phyloP scores from a whole-genome alignment of 371 early-diverging fungal genomes.

The Mucor velutinosus region DNA sequence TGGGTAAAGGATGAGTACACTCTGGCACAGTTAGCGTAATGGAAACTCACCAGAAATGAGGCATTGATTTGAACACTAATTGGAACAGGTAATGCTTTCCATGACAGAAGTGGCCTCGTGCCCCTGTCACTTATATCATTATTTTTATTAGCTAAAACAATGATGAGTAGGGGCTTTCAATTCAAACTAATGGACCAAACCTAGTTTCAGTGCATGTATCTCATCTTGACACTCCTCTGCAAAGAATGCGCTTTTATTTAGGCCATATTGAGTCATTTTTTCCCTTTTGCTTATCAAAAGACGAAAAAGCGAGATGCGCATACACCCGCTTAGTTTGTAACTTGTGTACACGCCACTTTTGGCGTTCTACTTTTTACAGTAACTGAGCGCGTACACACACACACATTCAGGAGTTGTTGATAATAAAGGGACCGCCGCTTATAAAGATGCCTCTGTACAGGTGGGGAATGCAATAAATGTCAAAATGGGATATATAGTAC shows the following conservation, averaged over 20 bases:
- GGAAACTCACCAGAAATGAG: not conserved
- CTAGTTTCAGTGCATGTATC: not conserved
- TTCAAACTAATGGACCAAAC: not conserved
- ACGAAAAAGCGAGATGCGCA: not conserved
- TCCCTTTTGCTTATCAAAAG: too few species aligned
- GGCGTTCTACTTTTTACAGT: not conserved
- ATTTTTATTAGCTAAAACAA: not conserved
- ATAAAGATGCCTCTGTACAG: not conserved
- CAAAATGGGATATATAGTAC: constrained; percentile 22
- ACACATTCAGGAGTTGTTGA: not conserved
- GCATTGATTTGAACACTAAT: not conserved
- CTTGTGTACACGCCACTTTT: not conserved
- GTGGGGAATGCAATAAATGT: constrained; percentile 35
- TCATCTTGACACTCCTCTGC: not conserved
- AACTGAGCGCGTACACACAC: not conserved
- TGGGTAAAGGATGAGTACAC: not conserved
- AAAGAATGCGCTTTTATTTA: not conserved
- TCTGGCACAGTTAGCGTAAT: not conserved
- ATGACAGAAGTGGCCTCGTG: not conserved
- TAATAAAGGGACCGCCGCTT: constrained; percentile 4
- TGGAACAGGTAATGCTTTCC: not conserved
- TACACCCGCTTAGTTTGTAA: not conserved
- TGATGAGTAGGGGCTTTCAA: not conserved
- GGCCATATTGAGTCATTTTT: not conserved
- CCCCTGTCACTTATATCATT: not conserved